A percentile compares a stretch with the other conserved stretches of the same genome.
Conservation (phyloP, 2,329 filamentous ascomycete species). For the Ophiostoma piceae region DNA sequence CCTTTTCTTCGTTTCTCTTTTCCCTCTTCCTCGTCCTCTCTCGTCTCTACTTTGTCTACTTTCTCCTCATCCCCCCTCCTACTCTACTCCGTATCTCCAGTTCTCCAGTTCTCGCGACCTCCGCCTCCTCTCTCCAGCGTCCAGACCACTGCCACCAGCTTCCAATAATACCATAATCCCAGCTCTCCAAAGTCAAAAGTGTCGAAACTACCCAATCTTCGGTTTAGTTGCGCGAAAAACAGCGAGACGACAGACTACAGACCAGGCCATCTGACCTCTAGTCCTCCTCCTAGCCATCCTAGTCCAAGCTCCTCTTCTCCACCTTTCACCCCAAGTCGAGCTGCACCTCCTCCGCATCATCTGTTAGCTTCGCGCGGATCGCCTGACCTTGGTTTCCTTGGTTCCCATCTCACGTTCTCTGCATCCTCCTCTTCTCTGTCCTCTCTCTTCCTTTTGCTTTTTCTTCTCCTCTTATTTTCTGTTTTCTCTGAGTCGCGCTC, state of each 20-base stretch:
- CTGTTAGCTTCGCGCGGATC: slow-evolving; percentile 15
- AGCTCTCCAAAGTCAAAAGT: neutral
- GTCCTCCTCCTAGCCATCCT: neutral
- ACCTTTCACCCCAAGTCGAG: slow-evolving; percentile 21
- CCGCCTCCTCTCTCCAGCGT: slow-evolving; percentile 8
- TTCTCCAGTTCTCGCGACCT: neutral
- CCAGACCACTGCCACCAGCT: neutral
- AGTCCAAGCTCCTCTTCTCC: slow-evolving; percentile 19
- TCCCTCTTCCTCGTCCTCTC: neutral
- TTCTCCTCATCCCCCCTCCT: slow-evolving; percentile 9
- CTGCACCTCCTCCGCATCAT: slow-evolving; percentile 19
- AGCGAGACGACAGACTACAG: slow-evolving; percentile 11
- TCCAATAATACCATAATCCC: neutral
- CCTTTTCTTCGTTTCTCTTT: neutral
- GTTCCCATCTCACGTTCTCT: slow-evolving; percentile 17
- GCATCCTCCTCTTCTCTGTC: neutral
- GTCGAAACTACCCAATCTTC: neutral
- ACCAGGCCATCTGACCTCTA: slow-evolving; percentile 17
- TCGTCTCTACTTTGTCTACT: slow-evolving; percentile 13
- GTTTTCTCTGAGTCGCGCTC: neutral
- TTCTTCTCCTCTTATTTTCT: neutral
- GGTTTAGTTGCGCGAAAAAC: slow-evolving; percentile 22
- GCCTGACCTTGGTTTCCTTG: slow-evolving; percentile 15
- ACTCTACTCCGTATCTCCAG: neutral
- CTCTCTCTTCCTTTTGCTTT: neutral